Evolutionary conservation across 164 flowering plant genomes (phyloP).

Genomic region (Chloranthus sessilifolius): DNA sequence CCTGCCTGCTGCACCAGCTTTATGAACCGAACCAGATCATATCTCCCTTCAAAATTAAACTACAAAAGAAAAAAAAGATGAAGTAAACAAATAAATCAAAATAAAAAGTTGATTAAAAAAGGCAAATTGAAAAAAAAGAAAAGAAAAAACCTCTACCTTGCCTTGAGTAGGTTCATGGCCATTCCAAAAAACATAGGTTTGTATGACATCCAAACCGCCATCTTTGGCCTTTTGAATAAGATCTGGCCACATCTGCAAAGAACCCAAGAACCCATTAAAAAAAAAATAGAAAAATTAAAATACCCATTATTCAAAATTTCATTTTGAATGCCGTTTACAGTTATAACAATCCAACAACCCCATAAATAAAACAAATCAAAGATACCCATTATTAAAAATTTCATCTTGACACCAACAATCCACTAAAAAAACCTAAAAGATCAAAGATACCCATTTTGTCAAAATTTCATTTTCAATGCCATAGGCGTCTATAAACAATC

Average conservation of each 20-base stretch:
- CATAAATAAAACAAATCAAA: no score
- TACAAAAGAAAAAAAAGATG: constrained; percentile 17
- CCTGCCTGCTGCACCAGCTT: constrained; percentile 83
- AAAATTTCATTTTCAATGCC: no score
- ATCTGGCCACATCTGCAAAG: constrained; percentile 94
- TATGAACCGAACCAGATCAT: constrained; percentile 79
- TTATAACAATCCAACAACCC: no score
- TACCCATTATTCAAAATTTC: no score
- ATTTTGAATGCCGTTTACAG: no score
- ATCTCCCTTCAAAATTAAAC: constrained; percentile 85
- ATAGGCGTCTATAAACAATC: no score
- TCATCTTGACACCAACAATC: no score
- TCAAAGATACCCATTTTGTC: no score
- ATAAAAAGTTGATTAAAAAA: neutral
- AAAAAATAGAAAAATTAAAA: constrained; percentile 2
- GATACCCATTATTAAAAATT: no score
- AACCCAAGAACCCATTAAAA: constrained; percentile 16
- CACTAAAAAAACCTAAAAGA: no score
- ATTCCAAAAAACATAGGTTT: constrained; percentile 97
- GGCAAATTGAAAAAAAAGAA: neutral
- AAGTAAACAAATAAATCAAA: constrained; percentile 6
- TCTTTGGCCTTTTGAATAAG: constrained; percentile 93
- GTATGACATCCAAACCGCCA: constrained; percentile 93
- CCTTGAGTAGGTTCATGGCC: constrained; percentile 90
- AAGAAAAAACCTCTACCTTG: constrained; percentile 36